Base-by-base conservation (phyloP, 2,329 filamentous ascomycete genomes). In the Pseudocercospora vitis region DNA sequence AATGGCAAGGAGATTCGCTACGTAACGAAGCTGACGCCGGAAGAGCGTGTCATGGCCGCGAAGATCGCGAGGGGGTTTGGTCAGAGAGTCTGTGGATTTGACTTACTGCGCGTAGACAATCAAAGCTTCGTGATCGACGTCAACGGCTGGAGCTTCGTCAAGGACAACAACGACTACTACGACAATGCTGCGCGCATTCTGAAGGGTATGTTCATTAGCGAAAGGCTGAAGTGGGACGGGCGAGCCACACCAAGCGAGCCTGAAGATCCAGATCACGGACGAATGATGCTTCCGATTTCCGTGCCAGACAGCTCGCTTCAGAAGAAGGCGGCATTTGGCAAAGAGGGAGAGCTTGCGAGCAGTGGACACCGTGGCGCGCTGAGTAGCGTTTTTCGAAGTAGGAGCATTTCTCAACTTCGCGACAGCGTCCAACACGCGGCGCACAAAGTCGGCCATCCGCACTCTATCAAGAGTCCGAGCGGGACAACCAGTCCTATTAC, bases 131-230 rank as follows among this genome's bases (percentile, higher is more conserved):
- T 99, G 45, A 99, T 99, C 62, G 94, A 99, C 66, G 94, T 99
- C 64, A 99, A 99, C 70, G 94, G 94, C 9, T 99, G 95, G 95
- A 97, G 92, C 68, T 99, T 99, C 66, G 94, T 99, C 71, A 99
- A 99, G 71, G 95, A 99, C 71, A 99, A 99, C 65, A 92, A 96
- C 58, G 91, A 95, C 56, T 99, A 99, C 72, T 99, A 99, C 70
- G 89, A 97, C 66, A 89, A 90, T 66, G 94, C 87, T 63, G 85
- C 94, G 18, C 85, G 79, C 55, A 96, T 97, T 45, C 76, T 99
- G 48, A 89, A 86, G 67, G 86, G 94, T 5, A 89, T 95, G 68
- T 97, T 99, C 62, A 78, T 95, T 59, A 84, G 84, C 59, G 92
- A 96, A 71, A 89, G 85, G 65, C 73, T 83, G 48, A 81, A 83